Conservation (phyloP, 2,329 filamentous ascomycete genomes). For the Chrysoporthe deuterocubensis region DNA sequence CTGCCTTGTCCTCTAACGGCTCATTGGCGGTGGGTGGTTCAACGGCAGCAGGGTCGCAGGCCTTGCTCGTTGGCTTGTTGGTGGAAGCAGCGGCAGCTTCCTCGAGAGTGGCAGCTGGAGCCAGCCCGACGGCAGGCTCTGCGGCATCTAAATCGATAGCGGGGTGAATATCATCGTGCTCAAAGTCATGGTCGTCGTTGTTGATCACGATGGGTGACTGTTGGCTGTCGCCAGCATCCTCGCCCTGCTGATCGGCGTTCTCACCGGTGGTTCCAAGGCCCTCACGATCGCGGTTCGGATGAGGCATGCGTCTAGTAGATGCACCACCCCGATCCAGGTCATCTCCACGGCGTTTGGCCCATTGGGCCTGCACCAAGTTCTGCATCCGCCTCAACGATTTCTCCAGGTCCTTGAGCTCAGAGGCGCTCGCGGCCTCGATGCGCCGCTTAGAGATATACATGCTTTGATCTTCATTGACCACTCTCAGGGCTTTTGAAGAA, state of each 20-base stretch:
- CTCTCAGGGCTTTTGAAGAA: not conserved
- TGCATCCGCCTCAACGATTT: conserved; percentile 13
- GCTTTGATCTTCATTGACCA: not conserved
- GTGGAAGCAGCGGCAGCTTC: not conserved
- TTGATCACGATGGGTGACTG: not conserved
- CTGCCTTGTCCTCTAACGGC: not conserved
- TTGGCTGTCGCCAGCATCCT: not conserved
- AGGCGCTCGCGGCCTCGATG: conserved; percentile 11
- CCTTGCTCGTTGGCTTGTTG: not conserved
- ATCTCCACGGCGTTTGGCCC: not conserved
- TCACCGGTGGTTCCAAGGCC: not conserved
- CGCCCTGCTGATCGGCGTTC: not conserved
- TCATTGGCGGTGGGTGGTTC: not conserved
- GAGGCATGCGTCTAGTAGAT: not conserved
- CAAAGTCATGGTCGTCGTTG: not conserved
- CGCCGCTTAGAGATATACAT: not conserved
- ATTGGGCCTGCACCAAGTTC: conserved; percentile 17
- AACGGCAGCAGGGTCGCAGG: not conserved
- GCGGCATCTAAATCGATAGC: not conserved
- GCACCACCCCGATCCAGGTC: not conserved
- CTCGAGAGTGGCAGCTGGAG: not conserved
- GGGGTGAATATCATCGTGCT: not conserved
- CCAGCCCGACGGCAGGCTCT: not conserved
- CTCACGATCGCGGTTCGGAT: not conserved
- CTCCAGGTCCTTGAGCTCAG: conserved; percentile 20